Percentiles rank a stretch among this genome's conserved stretches.
These are phyloP conservation scores for Puccinia polysora DNA, from an alignment of 1,284 basidiomycete species.

Conservation along the genomic window DNA sequence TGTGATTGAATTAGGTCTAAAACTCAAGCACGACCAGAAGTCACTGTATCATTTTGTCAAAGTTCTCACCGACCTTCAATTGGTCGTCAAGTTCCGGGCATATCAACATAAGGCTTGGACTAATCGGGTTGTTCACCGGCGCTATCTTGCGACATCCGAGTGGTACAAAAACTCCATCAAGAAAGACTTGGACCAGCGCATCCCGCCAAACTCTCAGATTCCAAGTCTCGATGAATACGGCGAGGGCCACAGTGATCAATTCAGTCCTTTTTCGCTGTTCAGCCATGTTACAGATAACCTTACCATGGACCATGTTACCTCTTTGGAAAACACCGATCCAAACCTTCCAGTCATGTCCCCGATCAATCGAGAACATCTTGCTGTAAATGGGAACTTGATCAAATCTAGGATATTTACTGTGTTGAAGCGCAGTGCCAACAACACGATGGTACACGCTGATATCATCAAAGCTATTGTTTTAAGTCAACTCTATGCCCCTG, in stretches of 20 bases:
- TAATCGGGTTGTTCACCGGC: constrained; percentile 50
- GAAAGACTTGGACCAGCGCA: constrained; percentile 24
- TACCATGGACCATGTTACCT: constrained; percentile 14
- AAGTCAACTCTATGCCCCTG: constrained; percentile 22
- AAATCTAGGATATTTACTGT: constrained; percentile 46
- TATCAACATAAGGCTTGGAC: constrained; percentile 48
- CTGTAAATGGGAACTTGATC: constrained; percentile 46
- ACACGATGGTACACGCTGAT: constrained; percentile 47
- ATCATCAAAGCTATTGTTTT: constrained; percentile 48
- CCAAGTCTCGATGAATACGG: constrained; percentile 17
- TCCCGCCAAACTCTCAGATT: constrained; percentile 45
- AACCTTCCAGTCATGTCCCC: constrained; percentile 43
- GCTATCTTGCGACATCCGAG: constrained; percentile 48
- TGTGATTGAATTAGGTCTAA: constrained; percentile 68
- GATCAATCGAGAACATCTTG: constrained; percentile 46
- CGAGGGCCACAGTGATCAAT: neutral
- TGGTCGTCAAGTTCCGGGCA: constrained; percentile 56
- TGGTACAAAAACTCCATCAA: constrained; percentile 41
- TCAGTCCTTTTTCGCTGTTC: neutral
- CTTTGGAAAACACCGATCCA: constrained; percentile 24
- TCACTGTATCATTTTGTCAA: constrained; percentile 78
- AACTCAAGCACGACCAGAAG: constrained; percentile 80
- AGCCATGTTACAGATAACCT: neutral
- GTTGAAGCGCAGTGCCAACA: constrained; percentile 41
- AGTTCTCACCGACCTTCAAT: constrained; percentile 65